Conservation (phyloP, 164 flowering plant species). For the Aristolochia contorta region DNA sequence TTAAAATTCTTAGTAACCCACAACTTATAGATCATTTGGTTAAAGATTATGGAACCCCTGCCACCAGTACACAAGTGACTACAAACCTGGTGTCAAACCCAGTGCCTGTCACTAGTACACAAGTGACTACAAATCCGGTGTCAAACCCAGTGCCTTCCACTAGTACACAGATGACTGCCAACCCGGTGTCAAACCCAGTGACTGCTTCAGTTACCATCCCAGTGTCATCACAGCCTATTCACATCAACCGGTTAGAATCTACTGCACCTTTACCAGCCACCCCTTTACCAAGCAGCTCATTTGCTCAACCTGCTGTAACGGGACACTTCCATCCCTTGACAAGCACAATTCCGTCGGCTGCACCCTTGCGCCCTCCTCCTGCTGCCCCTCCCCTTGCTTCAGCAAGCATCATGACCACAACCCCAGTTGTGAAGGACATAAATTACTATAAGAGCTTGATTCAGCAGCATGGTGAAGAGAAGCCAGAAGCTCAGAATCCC, state of each 20-base stretch:
- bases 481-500: conserved; percentile 24
- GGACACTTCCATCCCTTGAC: conserved; percentile 29
- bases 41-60: conserved; percentile 30
- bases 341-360: conserved; percentile 21
- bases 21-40: conserved; percentile 56
- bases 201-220: conserved; percentile 10
- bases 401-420: conserved; percentile 17
- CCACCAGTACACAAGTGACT: conserved; percentile 12
- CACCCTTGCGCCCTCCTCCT: conserved; percentile 8
- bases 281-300: conserved; percentile 1
- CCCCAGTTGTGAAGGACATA: conserved; percentile 40
- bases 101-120: no score
- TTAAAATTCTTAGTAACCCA: conserved; percentile 68
- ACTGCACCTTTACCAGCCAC: conserved; percentile 16
- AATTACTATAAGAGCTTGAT: conserved; percentile 82
- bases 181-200: conserved; percentile 12
- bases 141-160: conserved; percentile 18
- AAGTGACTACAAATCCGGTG: background rate
- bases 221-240: conserved; percentile 17
- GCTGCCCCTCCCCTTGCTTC: conserved; percentile 15
- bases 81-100: no score
- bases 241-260: conserved; percentile 18
- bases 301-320: background rate
- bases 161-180: background rate
- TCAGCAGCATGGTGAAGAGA: conserved; percentile 84